Conservation (phyloP, 2,329 filamentous ascomycete genomes). For the Pezicula carpinea region DNA sequence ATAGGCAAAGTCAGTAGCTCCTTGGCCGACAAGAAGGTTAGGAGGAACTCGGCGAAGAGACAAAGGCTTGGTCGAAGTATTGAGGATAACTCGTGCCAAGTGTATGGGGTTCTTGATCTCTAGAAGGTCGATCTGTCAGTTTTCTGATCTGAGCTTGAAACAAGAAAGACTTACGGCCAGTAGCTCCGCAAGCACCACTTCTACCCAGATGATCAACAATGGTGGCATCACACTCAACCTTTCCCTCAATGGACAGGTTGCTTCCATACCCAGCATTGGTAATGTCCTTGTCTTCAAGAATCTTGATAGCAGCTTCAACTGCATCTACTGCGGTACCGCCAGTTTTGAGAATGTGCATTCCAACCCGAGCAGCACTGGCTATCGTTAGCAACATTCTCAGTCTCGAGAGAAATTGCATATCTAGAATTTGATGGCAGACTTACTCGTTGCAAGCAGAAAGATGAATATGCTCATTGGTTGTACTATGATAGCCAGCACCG, state of each 20-base stretch:
- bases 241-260: constrained; percentile 85
- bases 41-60: constrained; percentile 85
- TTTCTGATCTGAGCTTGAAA: constrained; percentile 1
- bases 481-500: constrained; percentile 89
- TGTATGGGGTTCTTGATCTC: constrained; percentile 92
- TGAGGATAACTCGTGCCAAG: constrained; percentile 77
- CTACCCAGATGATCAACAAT: constrained; percentile 87
- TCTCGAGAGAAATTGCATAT: constrained; percentile 2
- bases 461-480: constrained; percentile 78
- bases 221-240: constrained; percentile 91
- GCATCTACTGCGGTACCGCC: constrained; percentile 82
- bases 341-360: constrained; percentile 73
- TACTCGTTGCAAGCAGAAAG: constrained; percentile 85
- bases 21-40: constrained; percentile 82
- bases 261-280: constrained; percentile 97
- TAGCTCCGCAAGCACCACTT: constrained; percentile 89
- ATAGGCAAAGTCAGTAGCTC: constrained; percentile 80
- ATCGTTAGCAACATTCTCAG: constrained; percentile 15
- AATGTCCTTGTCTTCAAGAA: constrained; percentile 89
- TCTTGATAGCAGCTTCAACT: constrained; percentile 80
- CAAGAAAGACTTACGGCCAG: constrained; percentile 62
- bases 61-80: constrained; percentile 70
- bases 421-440: constrained; percentile 31
- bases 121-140: constrained; percentile 32
- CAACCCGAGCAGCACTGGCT: constrained; percentile 71